Conservation (phyloP, 257 asterid species). For the Verbena officinalis region DNA sequence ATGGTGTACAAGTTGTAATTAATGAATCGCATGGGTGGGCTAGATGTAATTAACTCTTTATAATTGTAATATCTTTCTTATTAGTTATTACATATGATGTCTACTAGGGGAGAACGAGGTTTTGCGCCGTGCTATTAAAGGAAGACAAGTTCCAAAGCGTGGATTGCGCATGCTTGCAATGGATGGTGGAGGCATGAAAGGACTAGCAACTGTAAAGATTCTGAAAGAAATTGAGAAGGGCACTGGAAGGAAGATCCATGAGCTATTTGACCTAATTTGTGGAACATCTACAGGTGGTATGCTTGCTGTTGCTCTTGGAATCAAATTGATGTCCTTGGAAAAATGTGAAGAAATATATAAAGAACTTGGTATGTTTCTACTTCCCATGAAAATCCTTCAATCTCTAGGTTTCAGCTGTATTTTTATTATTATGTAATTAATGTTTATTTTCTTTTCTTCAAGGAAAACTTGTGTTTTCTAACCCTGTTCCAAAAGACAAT, state of each 20-base stretch:
- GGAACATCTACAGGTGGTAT: constrained; percentile 99
- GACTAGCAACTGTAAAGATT: constrained; percentile 92
- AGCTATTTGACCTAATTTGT: constrained; percentile 96
- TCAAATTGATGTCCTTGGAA: constrained; percentile 87
- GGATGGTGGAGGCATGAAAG: constrained; percentile 99
- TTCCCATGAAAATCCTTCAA: constrained; percentile 20
- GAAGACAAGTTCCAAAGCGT: constrained; percentile 82
- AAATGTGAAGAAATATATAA: constrained; percentile 97
- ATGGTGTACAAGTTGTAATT: no score
- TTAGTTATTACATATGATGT: constrained; percentile 17
- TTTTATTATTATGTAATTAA: constrained; percentile 13
- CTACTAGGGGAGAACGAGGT: constrained; percentile 88
- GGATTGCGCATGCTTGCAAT: constrained; percentile 92
- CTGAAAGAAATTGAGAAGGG: constrained; percentile 91
- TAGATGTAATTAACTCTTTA: no score
- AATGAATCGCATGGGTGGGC: no score
- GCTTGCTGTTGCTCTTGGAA: constrained; percentile 99
- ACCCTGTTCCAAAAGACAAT: constrained; percentile 95
- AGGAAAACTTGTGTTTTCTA: constrained; percentile 98
- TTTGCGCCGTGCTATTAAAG: constrained; percentile 89
- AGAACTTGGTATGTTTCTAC: constrained; percentile 75
- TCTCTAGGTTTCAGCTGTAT: constrained; percentile 17
- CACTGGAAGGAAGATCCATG: constrained; percentile 95
- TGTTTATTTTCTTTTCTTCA: constrained; percentile 30
- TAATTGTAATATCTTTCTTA: constrained; percentile 22